Evolutionary conservation across 257 asterid genomes (phyloP).

Genomic region (Lavandula angustifolia): DNA sequence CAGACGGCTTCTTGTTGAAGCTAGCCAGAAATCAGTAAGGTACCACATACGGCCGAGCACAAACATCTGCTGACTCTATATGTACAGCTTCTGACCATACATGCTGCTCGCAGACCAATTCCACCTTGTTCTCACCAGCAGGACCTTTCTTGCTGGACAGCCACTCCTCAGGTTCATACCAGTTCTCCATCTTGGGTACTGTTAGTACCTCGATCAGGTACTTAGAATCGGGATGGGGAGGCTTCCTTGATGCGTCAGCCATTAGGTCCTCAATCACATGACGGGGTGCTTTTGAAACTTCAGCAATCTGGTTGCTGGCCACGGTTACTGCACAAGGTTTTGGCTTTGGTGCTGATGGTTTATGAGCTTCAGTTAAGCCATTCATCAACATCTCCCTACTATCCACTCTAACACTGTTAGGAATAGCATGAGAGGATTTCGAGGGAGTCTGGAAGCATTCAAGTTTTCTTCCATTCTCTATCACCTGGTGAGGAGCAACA

Average conservation of each 20-base stretch:
- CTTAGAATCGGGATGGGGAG: slow-evolving; percentile 77
- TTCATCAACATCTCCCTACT: slow-evolving; percentile 39
- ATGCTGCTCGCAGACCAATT: slow-evolving; percentile 30
- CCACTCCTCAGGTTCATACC: slow-evolving; percentile 62
- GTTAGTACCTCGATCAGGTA: slow-evolving; percentile 50
- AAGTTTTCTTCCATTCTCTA: slow-evolving; percentile 58
- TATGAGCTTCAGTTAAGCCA: slow-evolving; percentile 46
- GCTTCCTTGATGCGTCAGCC: slow-evolving; percentile 47
- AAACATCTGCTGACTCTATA: slow-evolving; percentile 59
- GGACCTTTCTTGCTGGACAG: slow-evolving; percentile 42
- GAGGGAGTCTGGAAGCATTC: slow-evolving; percentile 41
- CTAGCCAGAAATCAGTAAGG: slow-evolving; percentile 55
- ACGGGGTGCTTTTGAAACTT: slow-evolving; percentile 35
- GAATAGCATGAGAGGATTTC: slow-evolving; percentile 36
- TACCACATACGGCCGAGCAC: slow-evolving; percentile 75
- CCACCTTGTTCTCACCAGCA: slow-evolving; percentile 30
- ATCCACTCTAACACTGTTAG: slow-evolving; percentile 33
- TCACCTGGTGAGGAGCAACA: slow-evolving; percentile 40
- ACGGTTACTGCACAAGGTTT: slow-evolving; percentile 30
- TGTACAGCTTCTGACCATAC: slow-evolving; percentile 73
- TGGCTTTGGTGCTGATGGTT: slow-evolving; percentile 34
- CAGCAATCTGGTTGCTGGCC: slow-evolving; percentile 34
- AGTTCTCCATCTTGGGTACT: slow-evolving; percentile 56
- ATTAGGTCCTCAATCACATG: slow-evolving; percentile 37
- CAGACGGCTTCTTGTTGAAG: background rate